Evolutionary conservation across 441 rosid species (phyloP), one percentile per base, ranked within the genome.

Genomic region (Eruca vesicaria): DNA sequence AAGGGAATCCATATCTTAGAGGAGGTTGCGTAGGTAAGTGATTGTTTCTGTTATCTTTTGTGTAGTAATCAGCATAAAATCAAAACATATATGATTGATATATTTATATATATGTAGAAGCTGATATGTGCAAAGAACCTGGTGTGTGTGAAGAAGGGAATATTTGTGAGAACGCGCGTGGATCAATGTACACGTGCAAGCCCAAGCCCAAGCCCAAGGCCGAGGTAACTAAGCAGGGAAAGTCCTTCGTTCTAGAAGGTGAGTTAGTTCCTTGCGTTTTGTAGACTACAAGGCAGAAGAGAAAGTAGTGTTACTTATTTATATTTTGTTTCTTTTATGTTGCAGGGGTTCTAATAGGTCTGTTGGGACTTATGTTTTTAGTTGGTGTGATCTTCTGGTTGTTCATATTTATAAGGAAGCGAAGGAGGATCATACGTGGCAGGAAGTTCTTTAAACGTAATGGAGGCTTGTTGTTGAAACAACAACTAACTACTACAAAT

Each of bases 1-100:
- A 18, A 9, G 88, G 86, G 6, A 81, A 85, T 15, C 86, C 86
- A 0, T 85, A 85, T n/a, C 67, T 76, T 16, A 7, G 35, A 15
- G 3, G 29, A 2, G 88, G 83, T 0, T 84, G 88, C 72, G 29
- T 48, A 71, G 84, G 84, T 84, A 78, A 0, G 33, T 36, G 48
- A 41, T 5, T 9, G n/a, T 38, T 12, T 10, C 9, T 32, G 6
- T 2, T 18, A 31, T 11, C 3, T 50, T 12, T n/a, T n/a, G n/a
- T 12, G n/a, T 29, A 52, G 0, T 2, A 18, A 19, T 19, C 66
- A 10, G 36, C 2, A 32, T 15, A 12, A 0, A 9, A 0, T 19
- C 3, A 0, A 35, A 8, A 33, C 8, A 9, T 7, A 0, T 32
- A 6, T 32, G 35, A 6, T 6, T 32, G 9, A 32, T 32, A 32